A percentile compares a stretch with the other conserved stretches of the same genome.
Conservation (phyloP, 441 rosid genomes). For the California macrophylla region DNA sequence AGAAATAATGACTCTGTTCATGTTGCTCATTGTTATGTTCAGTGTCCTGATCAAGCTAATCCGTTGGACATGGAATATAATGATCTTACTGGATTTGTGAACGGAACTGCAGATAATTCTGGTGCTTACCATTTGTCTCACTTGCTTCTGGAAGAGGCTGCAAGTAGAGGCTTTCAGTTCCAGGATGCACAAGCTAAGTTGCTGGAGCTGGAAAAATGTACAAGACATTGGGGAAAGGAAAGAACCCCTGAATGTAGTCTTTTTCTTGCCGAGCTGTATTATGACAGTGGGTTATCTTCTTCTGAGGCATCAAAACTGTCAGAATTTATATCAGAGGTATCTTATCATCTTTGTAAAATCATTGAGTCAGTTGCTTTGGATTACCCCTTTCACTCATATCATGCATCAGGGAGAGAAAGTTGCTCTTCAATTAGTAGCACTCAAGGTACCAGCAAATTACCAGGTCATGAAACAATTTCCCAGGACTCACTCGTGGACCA, state of each 20-base stretch:
- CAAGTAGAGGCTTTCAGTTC: conserved; percentile 35
- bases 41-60: conserved; percentile 32
- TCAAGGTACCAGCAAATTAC: conserved; percentile 31
- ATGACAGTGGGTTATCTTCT: conserved; percentile 57
- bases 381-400: conserved; percentile 35
- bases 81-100: conserved; percentile 47
- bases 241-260: conserved; percentile 83
- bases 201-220: conserved; percentile 75
- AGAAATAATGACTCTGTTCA: conserved; percentile 29
- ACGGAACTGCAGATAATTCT: conserved; percentile 57
- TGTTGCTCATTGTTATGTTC: conserved; percentile 27
- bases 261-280: conserved; percentile 84
- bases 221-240: conserved; percentile 78
- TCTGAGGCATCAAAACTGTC: conserved; percentile 40
- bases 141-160: conserved; percentile 71
- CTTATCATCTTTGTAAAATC: conserved; percentile 88
- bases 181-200: conserved; percentile 52
- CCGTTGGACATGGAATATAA: conserved; percentile 38
- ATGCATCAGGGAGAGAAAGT: conserved; percentile 28
- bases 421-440: conserved; percentile 28
- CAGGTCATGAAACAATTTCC: conserved; percentile 21
- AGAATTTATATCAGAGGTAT: conserved; percentile 54
- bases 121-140: conserved; percentile 91
- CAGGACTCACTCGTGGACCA: conserved; percentile 21
- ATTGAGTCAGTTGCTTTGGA: conserved; percentile 78